Evolutionary conservation across 306 rosid genomes (phyloP).

Genomic region (Fragaria iinumae): DNA sequence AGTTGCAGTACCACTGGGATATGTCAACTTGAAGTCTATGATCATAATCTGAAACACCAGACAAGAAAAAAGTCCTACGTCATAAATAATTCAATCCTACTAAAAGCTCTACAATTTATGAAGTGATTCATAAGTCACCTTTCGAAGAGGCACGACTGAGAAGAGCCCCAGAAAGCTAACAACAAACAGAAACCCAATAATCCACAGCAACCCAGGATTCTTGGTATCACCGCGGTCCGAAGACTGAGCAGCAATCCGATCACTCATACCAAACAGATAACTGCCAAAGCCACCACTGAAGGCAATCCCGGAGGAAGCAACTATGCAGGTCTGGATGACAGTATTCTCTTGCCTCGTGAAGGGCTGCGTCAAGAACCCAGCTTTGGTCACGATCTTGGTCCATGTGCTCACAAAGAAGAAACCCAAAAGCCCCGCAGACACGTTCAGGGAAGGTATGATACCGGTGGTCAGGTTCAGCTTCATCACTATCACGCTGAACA

Average conservation of each 20-base stretch:
- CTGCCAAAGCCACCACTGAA: conserved; percentile 52
- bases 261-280: conserved; percentile 53
- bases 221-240: conserved; percentile 30
- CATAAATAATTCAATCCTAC: not conserved
- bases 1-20: conserved; percentile 56
- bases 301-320: conserved; percentile 52
- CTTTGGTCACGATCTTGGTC: conserved; percentile 30
- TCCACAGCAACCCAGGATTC: conserved; percentile 38
- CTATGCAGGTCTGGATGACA: conserved; percentile 50
- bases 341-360: conserved; percentile 53
- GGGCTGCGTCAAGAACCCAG: conserved; percentile 35
- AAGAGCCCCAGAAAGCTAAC: conserved; percentile 56
- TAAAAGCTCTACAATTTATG: not conserved
- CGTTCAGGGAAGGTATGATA: conserved; percentile 44
- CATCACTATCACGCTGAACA: conserved; percentile 48
- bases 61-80: not conserved
- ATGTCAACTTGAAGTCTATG: conserved; percentile 53
- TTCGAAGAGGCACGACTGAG: conserved; percentile 52
- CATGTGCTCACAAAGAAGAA: conserved; percentile 45
- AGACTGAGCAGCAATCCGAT: conserved; percentile 31
- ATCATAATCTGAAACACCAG: conserved; percentile 38
- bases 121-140: conserved; percentile 21
- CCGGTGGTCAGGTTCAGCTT: conserved; percentile 48
- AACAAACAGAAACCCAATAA: conserved; percentile 41
- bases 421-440: conserved; percentile 44